Base-by-base conservation (phyloP, 768 basidiomycete genomes). In the Mycena leptocephala region DNA sequence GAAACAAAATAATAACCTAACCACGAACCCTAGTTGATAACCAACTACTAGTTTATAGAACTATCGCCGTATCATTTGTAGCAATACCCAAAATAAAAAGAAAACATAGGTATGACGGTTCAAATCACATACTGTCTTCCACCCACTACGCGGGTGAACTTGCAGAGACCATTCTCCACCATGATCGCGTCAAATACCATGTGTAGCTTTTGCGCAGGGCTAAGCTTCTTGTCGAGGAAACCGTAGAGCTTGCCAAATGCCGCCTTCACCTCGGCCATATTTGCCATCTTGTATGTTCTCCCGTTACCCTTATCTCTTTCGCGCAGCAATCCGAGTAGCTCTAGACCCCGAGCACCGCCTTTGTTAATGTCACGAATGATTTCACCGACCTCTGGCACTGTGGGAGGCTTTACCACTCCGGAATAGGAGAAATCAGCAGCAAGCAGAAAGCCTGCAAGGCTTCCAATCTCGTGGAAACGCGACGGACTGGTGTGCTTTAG, bases 331-430 rank as follows among this genome's bases (percentile, higher is more conserved):
- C 41, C 28, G 4, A 70, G 20, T 16, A 43, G 26, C 56, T 70
- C 68, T 2, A 70, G 35, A 1, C 56, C 68, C 5, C 7, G 10
- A 2, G 48, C 39, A 13, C 56, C 68, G 8, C 68, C 68, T 20
- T 59, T 59, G 68, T 70, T 70, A 32, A 71, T 41, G 2, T 6
- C 24, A 2, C 48, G 33, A 22, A 71, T 71, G 8, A 71, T 71
- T 8, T n/a, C n/a, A 0, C 61, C 70, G 3, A 71, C 70, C 20
- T 63, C 48, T 1, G 5, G 30, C 7, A 41, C 70, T 4, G 48
- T 53, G 0, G 70, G 70, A 2, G 61, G 13, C 9, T 5, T 2
- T 6, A 72, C 70, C 1, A 53, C 61, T 7, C 70, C 70, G 3
- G 62, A 32, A 26, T 63, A 71, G 2, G 16, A 14, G n/a, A 62